A percentile compares a stretch with the other conserved stretches of the same genome.
Evolutionary conservation across 352 stramenopile genomes (phyloP).

Genomic region (Poterioochromonas sp.): DNA sequence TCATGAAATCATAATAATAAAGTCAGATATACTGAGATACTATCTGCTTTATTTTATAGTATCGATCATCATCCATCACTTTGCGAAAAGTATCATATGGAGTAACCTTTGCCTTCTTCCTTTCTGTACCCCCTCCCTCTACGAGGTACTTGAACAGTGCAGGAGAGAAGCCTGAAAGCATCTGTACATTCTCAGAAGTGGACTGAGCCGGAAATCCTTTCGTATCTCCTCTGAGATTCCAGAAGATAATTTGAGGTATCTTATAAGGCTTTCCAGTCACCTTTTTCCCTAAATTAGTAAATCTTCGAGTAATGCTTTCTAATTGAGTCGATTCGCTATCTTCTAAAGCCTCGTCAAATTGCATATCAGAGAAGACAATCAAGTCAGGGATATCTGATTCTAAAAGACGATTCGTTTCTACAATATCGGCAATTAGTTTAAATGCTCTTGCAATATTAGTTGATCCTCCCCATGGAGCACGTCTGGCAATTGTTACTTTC

Average conservation of each 20-base stretch:
- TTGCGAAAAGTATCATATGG: slow-evolving; percentile 36
- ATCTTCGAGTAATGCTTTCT: slow-evolving; percentile 19
- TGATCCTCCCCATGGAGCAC: slow-evolving; percentile 46
- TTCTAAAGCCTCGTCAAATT: slow-evolving; percentile 54
- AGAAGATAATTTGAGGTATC: slow-evolving; percentile 60
- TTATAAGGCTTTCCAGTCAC: slow-evolving; percentile 41
- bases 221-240: slow-evolving; percentile 53
- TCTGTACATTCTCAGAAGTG: slow-evolving; percentile 16
- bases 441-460: slow-evolving; percentile 62
- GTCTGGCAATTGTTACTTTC: slow-evolving; percentile 41
- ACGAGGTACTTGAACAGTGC: slow-evolving; percentile 39
- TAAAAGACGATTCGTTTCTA: slow-evolving; percentile 43
- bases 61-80: slow-evolving; percentile 34
- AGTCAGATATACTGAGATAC: no score
- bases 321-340: slow-evolving; percentile 42
- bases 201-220: slow-evolving; percentile 24
- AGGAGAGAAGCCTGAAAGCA: slow-evolving; percentile 41
- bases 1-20: no score
- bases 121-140: not conserved
- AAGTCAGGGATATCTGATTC: slow-evolving; percentile 55
- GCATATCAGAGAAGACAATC: slow-evolving; percentile 71
- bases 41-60: no score
- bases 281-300: slow-evolving; percentile 17
- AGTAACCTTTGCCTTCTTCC: not conserved
- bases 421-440: slow-evolving; percentile 52